A percentile compares a stretch with the other conserved stretches of the same genome.
Conservation (phyloP, 345 rosid species). For the Syzygium oleosum region DNA sequence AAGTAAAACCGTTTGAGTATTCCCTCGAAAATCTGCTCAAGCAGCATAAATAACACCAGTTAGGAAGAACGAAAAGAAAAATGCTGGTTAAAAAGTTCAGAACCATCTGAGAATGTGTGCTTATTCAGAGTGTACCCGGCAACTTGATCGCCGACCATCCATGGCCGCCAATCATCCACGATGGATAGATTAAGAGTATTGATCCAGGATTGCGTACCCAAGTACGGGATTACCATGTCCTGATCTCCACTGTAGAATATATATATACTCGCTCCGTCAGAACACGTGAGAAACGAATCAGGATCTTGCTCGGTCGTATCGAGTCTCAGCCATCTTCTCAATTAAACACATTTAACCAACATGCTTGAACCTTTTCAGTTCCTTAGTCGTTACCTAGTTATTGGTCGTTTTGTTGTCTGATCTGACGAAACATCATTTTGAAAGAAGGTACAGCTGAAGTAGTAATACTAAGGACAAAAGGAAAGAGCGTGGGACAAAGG, state of each 20-base stretch:
- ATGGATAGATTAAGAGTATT: slow-evolving; percentile 6
- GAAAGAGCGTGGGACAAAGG: neutral
- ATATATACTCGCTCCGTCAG: neutral
- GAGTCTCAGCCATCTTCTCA: neutral
- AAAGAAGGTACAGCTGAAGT: neutral
- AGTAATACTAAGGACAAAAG: neutral
- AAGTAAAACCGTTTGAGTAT: slow-evolving; percentile 6
- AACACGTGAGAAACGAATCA: neutral
- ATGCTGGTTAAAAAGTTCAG: neutral
- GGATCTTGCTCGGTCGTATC: neutral
- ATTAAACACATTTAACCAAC: neutral
- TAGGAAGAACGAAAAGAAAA: neutral
- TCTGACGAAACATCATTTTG: neutral
- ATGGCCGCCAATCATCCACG: slow-evolving; percentile 17
- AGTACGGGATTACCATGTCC: slow-evolving; percentile 5
- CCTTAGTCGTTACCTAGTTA: neutral
- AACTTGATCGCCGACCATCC: slow-evolving; percentile 19
- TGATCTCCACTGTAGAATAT: slow-evolving; percentile 16
- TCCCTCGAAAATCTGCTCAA: slow-evolving; percentile 4
- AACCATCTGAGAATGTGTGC: neutral
- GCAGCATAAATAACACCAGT: neutral
- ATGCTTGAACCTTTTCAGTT: neutral
- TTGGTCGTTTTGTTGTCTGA: neutral
- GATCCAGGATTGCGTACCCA: slow-evolving; percentile 21
- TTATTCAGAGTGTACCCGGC: slow-evolving; percentile 8